A percentile compares a stretch with the other conserved stretches of the same genome.
These are phyloP conservation scores for Magnusiomyces paraingens DNA, from an alignment of 1,139 yeast species.

Conservation along the genomic window DNA sequence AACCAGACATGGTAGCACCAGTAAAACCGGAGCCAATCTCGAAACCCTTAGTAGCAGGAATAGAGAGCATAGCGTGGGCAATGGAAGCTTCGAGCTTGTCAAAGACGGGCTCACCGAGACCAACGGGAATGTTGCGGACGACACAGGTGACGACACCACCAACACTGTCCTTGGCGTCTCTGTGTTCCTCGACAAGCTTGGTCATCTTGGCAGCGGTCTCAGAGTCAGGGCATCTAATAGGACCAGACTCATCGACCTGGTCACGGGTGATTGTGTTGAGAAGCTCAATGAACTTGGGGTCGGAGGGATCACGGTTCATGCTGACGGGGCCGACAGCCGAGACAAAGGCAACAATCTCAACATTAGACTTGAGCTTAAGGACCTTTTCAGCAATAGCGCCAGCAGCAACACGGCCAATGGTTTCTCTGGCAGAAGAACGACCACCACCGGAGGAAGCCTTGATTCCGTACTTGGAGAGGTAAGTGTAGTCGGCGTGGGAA, in stretches of 20 bases:
- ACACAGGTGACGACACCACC: slow-evolving; percentile 99
- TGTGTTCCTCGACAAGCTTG: slow-evolving; percentile 75
- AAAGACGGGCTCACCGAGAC: slow-evolving; percentile 95
- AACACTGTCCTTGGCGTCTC: slow-evolving; percentile 85
- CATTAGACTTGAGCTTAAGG: slow-evolving; percentile 64
- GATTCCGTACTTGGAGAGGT: slow-evolving; percentile 80
- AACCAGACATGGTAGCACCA: slow-evolving; percentile 87
- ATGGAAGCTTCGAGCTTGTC: slow-evolving; percentile 90
- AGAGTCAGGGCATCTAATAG: slow-evolving; percentile 88
- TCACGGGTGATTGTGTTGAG: slow-evolving; percentile 79
- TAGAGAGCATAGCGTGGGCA: slow-evolving; percentile 96
- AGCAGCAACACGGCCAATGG: slow-evolving; percentile 98
- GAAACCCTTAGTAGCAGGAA: slow-evolving; percentile 97
- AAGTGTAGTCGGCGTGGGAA: slow-evolving; percentile 95
- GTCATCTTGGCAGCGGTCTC: slow-evolving; percentile 71
- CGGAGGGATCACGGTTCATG: slow-evolving; percentile 66
- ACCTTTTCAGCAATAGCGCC: slow-evolving; percentile 97
- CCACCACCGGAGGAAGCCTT: slow-evolving; percentile 98
- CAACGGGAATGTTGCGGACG: slow-evolving; percentile 84
- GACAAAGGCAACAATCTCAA: slow-evolving; percentile 95
- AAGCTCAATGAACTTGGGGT: slow-evolving; percentile 56
- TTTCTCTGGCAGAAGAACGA: slow-evolving; percentile 93
- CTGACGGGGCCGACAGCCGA: slow-evolving; percentile 77
- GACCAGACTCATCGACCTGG: slow-evolving; percentile 78
- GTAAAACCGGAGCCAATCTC: slow-evolving; percentile 95